Evolutionary conservation across 306 rosid genomes (phyloP).

Genomic region (Citrullus amarus): DNA sequence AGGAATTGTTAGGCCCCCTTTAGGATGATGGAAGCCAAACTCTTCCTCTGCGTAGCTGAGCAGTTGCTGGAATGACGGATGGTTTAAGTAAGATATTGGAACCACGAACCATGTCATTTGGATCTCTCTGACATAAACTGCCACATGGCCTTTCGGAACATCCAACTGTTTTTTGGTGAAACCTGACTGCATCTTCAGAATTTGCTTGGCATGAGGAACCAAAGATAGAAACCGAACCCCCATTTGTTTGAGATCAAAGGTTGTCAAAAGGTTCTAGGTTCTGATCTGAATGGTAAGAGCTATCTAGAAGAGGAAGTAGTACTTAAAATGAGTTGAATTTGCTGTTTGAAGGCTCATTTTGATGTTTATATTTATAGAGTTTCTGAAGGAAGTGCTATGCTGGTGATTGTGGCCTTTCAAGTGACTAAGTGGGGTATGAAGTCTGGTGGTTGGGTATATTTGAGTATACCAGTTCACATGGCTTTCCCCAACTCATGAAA

Average conservation of each 20-base stretch:
- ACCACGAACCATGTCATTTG: conserved; percentile 25
- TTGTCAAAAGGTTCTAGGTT: background rate
- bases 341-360: conserved; percentile 6
- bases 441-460: conserved; percentile 3
- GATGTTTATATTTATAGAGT: background rate
- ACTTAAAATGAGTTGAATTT: background rate
- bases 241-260: background rate
- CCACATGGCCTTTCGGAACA: conserved; percentile 10
- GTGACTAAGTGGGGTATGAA: background rate
- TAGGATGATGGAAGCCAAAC: conserved; percentile 27
- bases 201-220: conserved; percentile 12
- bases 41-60: conserved; percentile 19
- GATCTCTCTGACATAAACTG: conserved; percentile 24
- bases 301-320: background rate
- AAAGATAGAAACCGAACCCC: conserved; percentile 6
- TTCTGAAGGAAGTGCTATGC: background rate
- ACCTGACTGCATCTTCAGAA: conserved; percentile 5
- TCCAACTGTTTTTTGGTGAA: conserved; percentile 4
- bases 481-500: background rate
- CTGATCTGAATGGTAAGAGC: background rate
- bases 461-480: background rate
- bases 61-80: conserved; percentile 23
- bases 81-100: conserved; percentile 21
- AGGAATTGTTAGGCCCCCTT: conserved; percentile 33
- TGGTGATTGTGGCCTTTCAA: background rate